Conservation (phyloP, 2,329 filamentous ascomycete species). For the Fusarium setosum region DNA sequence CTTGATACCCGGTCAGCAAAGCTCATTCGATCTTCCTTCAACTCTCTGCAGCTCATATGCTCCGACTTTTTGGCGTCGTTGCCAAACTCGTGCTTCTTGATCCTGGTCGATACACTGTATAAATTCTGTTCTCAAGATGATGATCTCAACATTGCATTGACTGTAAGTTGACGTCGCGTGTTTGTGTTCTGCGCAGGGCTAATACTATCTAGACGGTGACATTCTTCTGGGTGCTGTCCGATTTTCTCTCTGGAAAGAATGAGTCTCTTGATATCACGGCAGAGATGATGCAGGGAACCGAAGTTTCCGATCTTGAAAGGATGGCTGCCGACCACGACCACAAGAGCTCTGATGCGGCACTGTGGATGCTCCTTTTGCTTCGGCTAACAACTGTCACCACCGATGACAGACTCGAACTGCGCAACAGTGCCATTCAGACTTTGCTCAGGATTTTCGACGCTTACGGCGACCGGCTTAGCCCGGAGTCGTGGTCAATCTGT, state of each 20-base stretch:
- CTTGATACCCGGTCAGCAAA: conserved; percentile 73
- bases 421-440: conserved; percentile 91
- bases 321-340: conserved; percentile 70
- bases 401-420: conserved; percentile 78
- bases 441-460: conserved; percentile 92
- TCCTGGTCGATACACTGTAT: conserved; percentile 87
- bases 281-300: conserved; percentile 63
- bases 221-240: conserved; percentile 95
- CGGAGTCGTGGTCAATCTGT: conserved; percentile 86
- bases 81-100: conserved; percentile 77
- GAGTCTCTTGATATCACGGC: conserved; percentile 68
- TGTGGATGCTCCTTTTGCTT: conserved; percentile 83
- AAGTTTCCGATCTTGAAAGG: conserved; percentile 63
- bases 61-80: conserved; percentile 89
- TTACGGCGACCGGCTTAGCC: conserved; percentile 82
- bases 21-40: conserved; percentile 88
- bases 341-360: conserved; percentile 72
- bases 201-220: conserved; percentile 76
- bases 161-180: conserved; percentile 63
- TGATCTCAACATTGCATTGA: conserved; percentile 94
- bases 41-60: conserved; percentile 89
- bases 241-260: conserved; percentile 77
- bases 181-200: background rate
- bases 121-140: conserved; percentile 90
- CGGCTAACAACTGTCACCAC: conserved; percentile 77